A percentile compares a stretch with the other conserved stretches of the same genome.
Conservation (phyloP, 2,329 filamentous ascomycete genomes). For the Colletotrichum chlorophyti region DNA sequence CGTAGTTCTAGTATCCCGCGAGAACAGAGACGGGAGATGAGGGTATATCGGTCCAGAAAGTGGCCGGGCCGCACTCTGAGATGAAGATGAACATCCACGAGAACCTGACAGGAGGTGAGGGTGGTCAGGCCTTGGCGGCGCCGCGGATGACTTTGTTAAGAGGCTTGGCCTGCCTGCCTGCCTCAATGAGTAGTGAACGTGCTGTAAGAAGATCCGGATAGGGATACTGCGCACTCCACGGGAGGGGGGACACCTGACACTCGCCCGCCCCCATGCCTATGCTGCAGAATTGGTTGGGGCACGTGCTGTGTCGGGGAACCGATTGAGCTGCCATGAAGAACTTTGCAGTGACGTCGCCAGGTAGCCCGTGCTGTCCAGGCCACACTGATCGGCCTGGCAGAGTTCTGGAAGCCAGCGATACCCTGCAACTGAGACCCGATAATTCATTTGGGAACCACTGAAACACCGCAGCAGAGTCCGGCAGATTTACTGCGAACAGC, state of each 20-base stretch:
- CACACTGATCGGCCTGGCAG: not conserved
- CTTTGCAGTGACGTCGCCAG: conserved; percentile 22
- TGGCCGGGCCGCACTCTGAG: not conserved
- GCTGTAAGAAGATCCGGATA: too few species aligned
- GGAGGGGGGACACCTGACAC: conserved; percentile 1
- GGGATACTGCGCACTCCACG: not conserved
- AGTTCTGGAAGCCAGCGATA: conserved; percentile 5
- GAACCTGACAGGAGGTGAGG: conserved; percentile 4
- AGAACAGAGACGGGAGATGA: not conserved
- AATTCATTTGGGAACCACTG: conserved; percentile 2
- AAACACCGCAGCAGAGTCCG: conserved; percentile 23
- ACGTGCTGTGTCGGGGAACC: conserved; percentile 17
- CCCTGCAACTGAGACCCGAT: not conserved
- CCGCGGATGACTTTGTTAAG: not conserved
- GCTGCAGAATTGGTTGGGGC: conserved; percentile 12
- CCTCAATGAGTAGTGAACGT: too few species aligned
- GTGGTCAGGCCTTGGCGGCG: conserved; percentile 7
- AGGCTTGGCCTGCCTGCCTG: not conserved
- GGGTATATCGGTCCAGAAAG: not conserved
- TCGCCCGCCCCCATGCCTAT: not conserved
- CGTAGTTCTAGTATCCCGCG: too few species aligned
- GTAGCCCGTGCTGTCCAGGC: not conserved
- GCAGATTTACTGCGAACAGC: not conserved
- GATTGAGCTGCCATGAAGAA: conserved; percentile 12
- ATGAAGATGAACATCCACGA: not conserved